Base-by-base conservation (phyloP, 2,329 filamentous ascomycete species). In the Fusarium sp. region DNA sequence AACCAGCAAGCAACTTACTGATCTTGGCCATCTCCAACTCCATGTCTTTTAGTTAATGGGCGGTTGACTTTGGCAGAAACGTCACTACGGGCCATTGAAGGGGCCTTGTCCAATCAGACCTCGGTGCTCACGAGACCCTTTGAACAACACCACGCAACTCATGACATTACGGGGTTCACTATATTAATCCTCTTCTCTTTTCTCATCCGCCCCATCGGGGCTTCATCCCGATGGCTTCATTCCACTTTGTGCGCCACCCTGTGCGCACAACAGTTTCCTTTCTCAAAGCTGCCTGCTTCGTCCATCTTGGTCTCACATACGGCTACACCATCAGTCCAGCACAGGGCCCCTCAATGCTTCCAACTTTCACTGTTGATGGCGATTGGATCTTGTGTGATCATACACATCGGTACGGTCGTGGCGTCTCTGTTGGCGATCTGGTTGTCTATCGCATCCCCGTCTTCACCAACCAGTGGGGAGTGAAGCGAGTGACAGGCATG, bases 331-430 rank as follows among this genome's bases (percentile, higher is more conserved):
- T 88, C 63, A 82, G 83, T 17, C 75, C 80, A 4, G 87, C 87
- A 14, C 80, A 80, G 23, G 94, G 94, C 2, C 87, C 92, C 4
- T 94, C 90, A 15, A 98, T 98, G 95, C 84, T 95, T 46, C 94
- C 94, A 8, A 97, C 92, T 0, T 87, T 97, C 58, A 80, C 82
- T 21, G 80, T 87, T 2, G 75, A 80, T 9, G 88, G 88, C 52
- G 89, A 94, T 71, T 87, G 80, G 74, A 80, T 94, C 42, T 74
- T 93, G 11, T 84, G 91, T 49, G 87, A 87, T 57, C 87, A 87
- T 66, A 78, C 81, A n/a, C 84, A 89, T 75, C 85, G 89, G 7
- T 81, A 85, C 27, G 94, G 94, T 4, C 84, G 88, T 31, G 74
- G 77, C 67, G 71, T 87, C 13, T 71, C 77, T 45, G 88, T 97